Conservation (phyloP, 2,329 filamentous ascomycete species). For the Fulvia fulva region DNA sequence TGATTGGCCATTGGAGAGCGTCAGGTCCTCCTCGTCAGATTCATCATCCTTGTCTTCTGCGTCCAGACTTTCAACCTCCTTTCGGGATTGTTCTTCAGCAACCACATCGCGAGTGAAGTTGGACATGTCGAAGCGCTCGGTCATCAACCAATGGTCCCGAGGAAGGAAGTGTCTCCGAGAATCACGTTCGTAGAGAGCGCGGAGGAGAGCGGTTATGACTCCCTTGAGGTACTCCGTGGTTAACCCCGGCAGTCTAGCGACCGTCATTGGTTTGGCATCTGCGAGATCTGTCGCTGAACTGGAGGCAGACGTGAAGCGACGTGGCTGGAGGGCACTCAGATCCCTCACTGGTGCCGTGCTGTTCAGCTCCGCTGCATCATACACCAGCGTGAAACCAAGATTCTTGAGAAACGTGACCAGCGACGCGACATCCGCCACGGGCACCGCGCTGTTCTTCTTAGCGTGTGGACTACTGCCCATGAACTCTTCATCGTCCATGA, state of each 20-base stretch:
- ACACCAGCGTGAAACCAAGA: constrained; percentile 82
- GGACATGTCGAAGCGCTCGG: constrained; percentile 77
- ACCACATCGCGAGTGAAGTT: constrained; percentile 82
- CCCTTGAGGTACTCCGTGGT: constrained; percentile 73
- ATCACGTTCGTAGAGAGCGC: constrained; percentile 89
- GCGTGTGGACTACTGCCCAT: constrained; percentile 32
- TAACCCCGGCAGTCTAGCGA: constrained; percentile 65
- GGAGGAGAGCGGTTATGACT: constrained; percentile 74
- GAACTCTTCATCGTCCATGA: constrained; percentile 97
- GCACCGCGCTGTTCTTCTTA: constrained; percentile 61
- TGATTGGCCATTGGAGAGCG: constrained; percentile 3
- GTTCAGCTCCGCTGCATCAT: constrained; percentile 63
- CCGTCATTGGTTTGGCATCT: constrained; percentile 39
- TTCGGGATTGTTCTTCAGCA: constrained; percentile 74
- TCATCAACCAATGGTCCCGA: constrained; percentile 91
- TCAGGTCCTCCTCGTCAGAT: constrained; percentile 39
- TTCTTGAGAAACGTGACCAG: constrained; percentile 86
- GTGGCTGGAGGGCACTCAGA: not conserved
- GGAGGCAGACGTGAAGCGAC: constrained; percentile 1
- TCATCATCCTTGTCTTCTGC: constrained; percentile 55
- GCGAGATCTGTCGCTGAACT: constrained; percentile 11
- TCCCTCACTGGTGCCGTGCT: not conserved
- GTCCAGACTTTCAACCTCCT: constrained; percentile 62
- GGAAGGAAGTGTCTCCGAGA: constrained; percentile 82
- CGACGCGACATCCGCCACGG: constrained; percentile 64